These are phyloP conservation scores for Moricandia moricandioides DNA, from an alignment of 345 rosid genomes.

Conservation along the genomic window DNA sequence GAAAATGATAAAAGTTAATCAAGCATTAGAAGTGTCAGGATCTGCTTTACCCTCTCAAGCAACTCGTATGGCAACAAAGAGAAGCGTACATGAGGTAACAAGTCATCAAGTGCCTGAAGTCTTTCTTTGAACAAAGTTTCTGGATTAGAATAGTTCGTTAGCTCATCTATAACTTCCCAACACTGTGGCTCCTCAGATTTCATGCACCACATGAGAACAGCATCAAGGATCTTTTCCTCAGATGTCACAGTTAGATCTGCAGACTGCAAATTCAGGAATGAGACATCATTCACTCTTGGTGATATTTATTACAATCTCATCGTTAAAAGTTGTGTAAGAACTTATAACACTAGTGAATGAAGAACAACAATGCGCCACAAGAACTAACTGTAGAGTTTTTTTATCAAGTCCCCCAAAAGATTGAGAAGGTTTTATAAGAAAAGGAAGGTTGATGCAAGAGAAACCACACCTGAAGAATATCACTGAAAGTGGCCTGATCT, in stretches of 20 bases:
- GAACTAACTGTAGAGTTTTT: neutral
- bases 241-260: slow-evolving; percentile 90
- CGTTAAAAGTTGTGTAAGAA: too few species aligned
- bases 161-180: slow-evolving; percentile 73
- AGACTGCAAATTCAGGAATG: slow-evolving; percentile 57
- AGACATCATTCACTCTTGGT: slow-evolving; percentile 1
- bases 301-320: too few species aligned
- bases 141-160: slow-evolving; percentile 39
- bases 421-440: neutral
- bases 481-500: slow-evolving; percentile 67
- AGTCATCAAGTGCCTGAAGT: slow-evolving; percentile 52
- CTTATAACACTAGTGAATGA: neutral
- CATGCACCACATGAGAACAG: slow-evolving; percentile 89
- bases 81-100: slow-evolving; percentile 75
- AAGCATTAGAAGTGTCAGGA: slow-evolving; percentile 17
- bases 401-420: neutral
- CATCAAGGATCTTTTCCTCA: slow-evolving; percentile 85
- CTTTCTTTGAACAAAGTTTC: slow-evolving; percentile 60
- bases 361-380: neutral
- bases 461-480: slow-evolving; percentile 65
- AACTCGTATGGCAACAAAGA: slow-evolving; percentile 61
- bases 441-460: slow-evolving; percentile 4
- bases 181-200: slow-evolving; percentile 57
- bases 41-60: slow-evolving; percentile 61
- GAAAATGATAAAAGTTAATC: neutral